Base-by-base conservation (phyloP, 1,284 basidiomycete species). In the Cystobasidium sp. region DNA sequence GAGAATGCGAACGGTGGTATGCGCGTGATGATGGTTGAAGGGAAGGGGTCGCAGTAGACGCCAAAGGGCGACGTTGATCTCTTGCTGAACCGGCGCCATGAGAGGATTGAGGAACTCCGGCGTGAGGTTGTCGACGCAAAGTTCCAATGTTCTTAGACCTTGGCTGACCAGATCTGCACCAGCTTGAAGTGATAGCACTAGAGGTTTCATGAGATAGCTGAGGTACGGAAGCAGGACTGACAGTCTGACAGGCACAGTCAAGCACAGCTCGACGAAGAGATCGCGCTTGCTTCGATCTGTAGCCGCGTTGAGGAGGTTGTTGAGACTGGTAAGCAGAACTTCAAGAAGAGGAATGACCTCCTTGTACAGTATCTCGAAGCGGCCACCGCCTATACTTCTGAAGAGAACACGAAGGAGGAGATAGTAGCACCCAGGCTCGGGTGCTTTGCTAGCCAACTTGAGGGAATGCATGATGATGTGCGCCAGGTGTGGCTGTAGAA, bases 71-170 rank as follows among this genome's bases (percentile, higher is more conserved):
- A 91, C 91, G 93, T 97, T 98, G 75, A 99, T 86, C 77, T 99
- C 95, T 58, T 94, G 87, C 58, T 97, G 86, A 47, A 97, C 93
- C 0, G 93, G 94, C 76, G 90, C 92, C 81, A 99, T 89, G 1
- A 95, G 97, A 0, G 97, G 97, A 80, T 99, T 97, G 39, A 99
- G 87, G 85, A 99, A 99, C 82, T 99, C 97, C 20, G 95, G 94
- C 0, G 95, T 98, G 31, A 99, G 87, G 81, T 99, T 99, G 85
- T 99, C 97, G 81, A 99, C 97, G 84, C 96, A 99, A n/a, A 99
- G 86, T 83, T 99, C 97, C 75, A 99, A 88, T 0, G 97, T 99
- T 6, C 97, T 89, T 44, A 99, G 85, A 55, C 97, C 97, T 84
- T 99, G 97, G 56, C 93, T 91, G 74, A 99, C 92, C 63, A 98